Conservation (phyloP, 2,329 filamentous ascomycete species). For the Tolypocladium ophioglossoides region DNA sequence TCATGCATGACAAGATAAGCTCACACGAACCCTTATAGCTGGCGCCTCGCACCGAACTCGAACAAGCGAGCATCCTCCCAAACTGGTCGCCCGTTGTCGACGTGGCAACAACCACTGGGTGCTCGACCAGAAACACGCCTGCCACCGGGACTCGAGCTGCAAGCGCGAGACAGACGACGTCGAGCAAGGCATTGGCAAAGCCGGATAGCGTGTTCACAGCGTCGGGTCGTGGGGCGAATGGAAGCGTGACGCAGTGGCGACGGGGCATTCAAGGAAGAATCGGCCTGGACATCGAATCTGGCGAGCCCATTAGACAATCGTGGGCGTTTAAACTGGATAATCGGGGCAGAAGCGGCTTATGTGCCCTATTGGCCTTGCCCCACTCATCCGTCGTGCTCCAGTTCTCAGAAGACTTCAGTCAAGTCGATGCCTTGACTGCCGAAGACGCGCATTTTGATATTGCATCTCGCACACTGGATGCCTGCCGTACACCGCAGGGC, state of each 20-base stretch:
- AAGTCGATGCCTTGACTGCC: constrained; percentile 30
- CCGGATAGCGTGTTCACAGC: constrained; percentile 54
- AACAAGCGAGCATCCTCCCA: constrained; percentile 38
- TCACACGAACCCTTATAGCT: constrained; percentile 25
- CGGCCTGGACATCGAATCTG: constrained; percentile 43
- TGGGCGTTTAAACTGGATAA: constrained; percentile 36
- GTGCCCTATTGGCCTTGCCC: constrained; percentile 37
- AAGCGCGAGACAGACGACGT: constrained; percentile 3
- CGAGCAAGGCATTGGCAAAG: constrained; percentile 9
- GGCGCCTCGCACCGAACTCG: constrained; percentile 40
- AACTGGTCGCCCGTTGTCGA: constrained; percentile 55
- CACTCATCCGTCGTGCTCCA: constrained; percentile 36
- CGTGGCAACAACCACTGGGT: constrained; percentile 34
- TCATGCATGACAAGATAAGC: neutral
- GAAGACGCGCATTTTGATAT: constrained; percentile 38
- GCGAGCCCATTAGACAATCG: constrained; percentile 35
- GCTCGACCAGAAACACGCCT: constrained; percentile 12
- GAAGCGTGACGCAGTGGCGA: constrained; percentile 57
- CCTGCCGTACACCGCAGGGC: constrained; percentile 23
- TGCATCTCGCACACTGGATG: constrained; percentile 39
- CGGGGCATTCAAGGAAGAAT: constrained; percentile 61
- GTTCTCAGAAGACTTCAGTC: constrained; percentile 35
- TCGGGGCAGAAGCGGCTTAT: constrained; percentile 10
- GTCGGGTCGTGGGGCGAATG: constrained; percentile 51
- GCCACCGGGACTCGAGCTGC: constrained; percentile 1